phyloP scores from a whole-genome alignment of 441 rosid species.

The Brassica hybrid region DNA sequence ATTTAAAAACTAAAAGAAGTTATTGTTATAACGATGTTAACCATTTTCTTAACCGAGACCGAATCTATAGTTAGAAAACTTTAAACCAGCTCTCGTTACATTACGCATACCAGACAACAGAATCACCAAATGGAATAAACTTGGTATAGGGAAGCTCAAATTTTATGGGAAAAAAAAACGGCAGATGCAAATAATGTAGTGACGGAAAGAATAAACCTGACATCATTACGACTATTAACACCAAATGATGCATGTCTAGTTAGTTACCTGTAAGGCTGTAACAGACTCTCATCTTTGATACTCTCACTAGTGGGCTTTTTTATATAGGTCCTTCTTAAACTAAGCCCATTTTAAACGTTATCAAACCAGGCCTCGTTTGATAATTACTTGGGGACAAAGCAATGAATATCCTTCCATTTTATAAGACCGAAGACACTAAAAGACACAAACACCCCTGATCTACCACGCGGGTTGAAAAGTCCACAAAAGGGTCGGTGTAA shows the following conservation, averaged over 20 bases:
- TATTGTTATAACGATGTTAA: not conserved
- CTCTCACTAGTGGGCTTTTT: slow-evolving; percentile 31
- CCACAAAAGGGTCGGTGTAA: slow-evolving; percentile 4
- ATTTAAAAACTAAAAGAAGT: not conserved
- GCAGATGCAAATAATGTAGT: too few relatives aligned
- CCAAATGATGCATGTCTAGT: too few relatives aligned
- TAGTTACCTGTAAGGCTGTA: too few relatives aligned
- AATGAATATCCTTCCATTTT: not conserved
- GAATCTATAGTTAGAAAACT: slow-evolving; percentile 1
- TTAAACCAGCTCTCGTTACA: not conserved
- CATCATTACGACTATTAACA: too few relatives aligned
- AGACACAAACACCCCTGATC: slow-evolving; percentile 28
- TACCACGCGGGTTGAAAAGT: slow-evolving; percentile 2
- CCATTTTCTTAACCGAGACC: slow-evolving; percentile 2
- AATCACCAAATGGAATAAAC: too few relatives aligned
- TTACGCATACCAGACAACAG: not conserved
- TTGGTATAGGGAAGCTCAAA: too few relatives aligned
- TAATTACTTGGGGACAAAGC: slow-evolving; percentile 19
- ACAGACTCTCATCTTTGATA: slow-evolving; percentile 42
- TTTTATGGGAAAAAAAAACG: too few relatives aligned
- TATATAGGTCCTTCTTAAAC: not conserved
- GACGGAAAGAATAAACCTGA: too few relatives aligned
- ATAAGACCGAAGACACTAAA: not conserved
- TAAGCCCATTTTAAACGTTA: slow-evolving; percentile 5
- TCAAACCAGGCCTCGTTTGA: not conserved